A percentile compares a stretch with the other conserved stretches of the same genome.
Conservation (phyloP, 202 grass and related monocot species). For the Eragrostis tef region DNA sequence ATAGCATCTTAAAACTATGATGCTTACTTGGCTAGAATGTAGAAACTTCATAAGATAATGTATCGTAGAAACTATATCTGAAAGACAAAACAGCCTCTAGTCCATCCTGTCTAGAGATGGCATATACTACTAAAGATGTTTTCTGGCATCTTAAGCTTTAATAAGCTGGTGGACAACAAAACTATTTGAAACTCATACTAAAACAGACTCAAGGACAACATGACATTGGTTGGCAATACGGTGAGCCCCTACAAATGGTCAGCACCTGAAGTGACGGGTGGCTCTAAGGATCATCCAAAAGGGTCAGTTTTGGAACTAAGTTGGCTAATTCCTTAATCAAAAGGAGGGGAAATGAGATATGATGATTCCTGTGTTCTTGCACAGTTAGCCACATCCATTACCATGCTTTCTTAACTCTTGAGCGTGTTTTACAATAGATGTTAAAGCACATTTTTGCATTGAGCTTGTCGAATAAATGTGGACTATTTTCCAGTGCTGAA, state of each 20-base stretch:
- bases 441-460: background rate
- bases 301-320: background rate
- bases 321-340: background rate
- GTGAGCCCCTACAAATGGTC: background rate
- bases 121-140: background rate
- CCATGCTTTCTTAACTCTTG: background rate
- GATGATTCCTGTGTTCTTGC: background rate
- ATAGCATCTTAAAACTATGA: background rate
- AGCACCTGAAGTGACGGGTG: background rate
- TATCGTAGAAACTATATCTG: background rate
- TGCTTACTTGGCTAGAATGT: background rate
- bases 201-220: background rate
- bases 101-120: background rate
- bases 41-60: background rate
- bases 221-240: background rate
- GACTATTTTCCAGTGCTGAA: background rate
- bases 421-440: background rate
- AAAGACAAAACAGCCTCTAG: background rate
- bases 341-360: background rate
- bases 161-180: background rate
- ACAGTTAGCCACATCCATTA: background rate
- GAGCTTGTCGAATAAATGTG: background rate
- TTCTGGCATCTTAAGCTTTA: slow-evolving; percentile 19
- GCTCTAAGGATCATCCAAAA: background rate
- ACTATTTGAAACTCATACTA: background rate